Base-by-base conservation (phyloP, 192 early-diverging fungal genomes). In the Backusella morwellensis region DNA sequence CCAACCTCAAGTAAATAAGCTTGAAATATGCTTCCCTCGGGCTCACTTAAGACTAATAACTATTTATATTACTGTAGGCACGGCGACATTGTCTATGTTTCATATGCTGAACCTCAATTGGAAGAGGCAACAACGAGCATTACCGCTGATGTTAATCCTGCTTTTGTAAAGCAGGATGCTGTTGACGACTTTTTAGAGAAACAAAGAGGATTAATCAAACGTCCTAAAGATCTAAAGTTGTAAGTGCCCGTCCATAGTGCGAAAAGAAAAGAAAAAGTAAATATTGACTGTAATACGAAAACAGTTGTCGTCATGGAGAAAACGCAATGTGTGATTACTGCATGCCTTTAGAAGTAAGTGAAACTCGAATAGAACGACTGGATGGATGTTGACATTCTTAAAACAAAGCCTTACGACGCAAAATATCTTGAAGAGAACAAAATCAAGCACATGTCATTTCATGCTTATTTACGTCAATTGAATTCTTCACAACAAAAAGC, bases 391-490 rank as follows among this genome's bases (percentile, higher is more conserved):
- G 32, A 59, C 40, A n/a, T 47, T 67, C 11, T 72, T 50, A 21
- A 35, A 35, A 40, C 29, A 35, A 47, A 40, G 88, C 98, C 98
- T 17, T 99, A 90, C 75, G 97, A 99, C 77, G 54, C 87, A 2
- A 88, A 80, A n/a, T 98, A 97, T 74, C 78, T 98, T 54, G 94
- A 93, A 38, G 85, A 94, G 77, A 92, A 98, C 78, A 92, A 92
- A 78, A 98, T 99, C 77, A 99, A 99, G 82, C 97, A 98, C 81
- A 93, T 98, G 93, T 96, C 96, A 19, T 98, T 97, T 76, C 96
- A 98, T 73, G 88, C 95, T 6, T 95, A 97, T 80, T 80, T 99
- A 38, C 90, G 93, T 36, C 88, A 96, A 76, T 69, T 95, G 0
- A 89, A 90, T 8, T 82, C 90, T 14, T 81, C 85, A 68, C 88